Conservation (phyloP, 1,284 basidiomycete genomes). For the Moesziomyces parantarcticus region DNA sequence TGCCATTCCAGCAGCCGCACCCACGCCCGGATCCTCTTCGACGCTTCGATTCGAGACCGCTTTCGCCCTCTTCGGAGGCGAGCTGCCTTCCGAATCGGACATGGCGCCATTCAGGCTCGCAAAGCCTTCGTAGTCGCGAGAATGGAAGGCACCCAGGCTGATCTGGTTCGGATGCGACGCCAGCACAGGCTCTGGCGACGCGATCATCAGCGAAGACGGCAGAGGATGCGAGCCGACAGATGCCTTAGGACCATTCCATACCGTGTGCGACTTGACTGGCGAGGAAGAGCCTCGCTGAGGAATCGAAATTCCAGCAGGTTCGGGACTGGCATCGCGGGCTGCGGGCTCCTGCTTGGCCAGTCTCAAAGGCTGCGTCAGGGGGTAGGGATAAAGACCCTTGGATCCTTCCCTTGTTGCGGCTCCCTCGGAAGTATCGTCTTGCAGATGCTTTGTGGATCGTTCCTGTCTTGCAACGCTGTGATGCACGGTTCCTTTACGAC, state of each 20-base stretch:
- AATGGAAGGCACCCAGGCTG: constrained; percentile 3
- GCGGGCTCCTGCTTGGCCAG: constrained; percentile 6
- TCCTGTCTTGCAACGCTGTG: constrained; percentile 1
- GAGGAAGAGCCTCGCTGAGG: background rate
- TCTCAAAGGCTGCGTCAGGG: constrained; percentile 17
- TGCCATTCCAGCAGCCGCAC: background rate
- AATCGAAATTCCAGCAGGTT: no score
- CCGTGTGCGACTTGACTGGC: constrained; percentile 1
- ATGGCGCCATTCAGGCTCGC: constrained; percentile 2
- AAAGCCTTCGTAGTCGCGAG: no score
- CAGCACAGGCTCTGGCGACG: constrained; percentile 10
- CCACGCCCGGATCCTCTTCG: background rate
- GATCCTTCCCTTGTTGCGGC: background rate
- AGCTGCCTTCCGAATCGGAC: background rate
- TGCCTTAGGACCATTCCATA: no score
- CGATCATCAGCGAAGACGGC: constrained; percentile 22
- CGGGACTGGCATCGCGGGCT: no score
- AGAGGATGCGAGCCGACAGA: background rate
- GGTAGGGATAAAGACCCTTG: constrained; percentile 2
- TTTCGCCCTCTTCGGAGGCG: constrained; percentile 18
- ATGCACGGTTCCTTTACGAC: constrained; percentile 20
- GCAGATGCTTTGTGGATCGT: no score
- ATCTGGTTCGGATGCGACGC: background rate
- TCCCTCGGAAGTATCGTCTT: no score
- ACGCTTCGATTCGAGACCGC: constrained; percentile 24